Percentiles rank a stretch among this genome's conserved stretches.
phyloP scores from a whole-genome alignment of 2,329 filamentous ascomycete genomes.

The Endothia cerciana region DNA sequence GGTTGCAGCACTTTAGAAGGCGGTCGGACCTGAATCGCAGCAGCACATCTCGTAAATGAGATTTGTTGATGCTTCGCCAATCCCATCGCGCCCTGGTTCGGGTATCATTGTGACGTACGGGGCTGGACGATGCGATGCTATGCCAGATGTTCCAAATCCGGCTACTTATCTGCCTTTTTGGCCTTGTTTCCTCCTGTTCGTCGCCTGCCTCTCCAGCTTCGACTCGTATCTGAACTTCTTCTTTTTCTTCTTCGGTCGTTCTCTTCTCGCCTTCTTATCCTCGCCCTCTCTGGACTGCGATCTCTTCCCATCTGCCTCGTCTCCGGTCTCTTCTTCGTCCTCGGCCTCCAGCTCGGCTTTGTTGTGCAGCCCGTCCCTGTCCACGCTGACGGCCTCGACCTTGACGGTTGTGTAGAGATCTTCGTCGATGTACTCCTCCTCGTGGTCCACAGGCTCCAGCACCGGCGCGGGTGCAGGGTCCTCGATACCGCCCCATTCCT shows the following conservation, averaged over 20 bases:
- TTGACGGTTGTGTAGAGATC: conserved; percentile 95
- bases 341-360: conserved; percentile 45
- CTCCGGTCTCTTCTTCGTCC: conserved; percentile 40
- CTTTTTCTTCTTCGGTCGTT: conserved; percentile 77
- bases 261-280: conserved; percentile 54
- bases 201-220: conserved; percentile 80
- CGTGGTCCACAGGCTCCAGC: conserved; percentile 67
- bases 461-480: conserved; percentile 48
- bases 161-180: conserved; percentile 52
- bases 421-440: conserved; percentile 95
- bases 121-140: neutral
- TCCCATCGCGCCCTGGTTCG: neutral
- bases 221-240: conserved; percentile 92
- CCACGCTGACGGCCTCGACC: conserved; percentile 83
- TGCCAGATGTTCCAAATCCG: neutral
- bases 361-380: conserved; percentile 71
- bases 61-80: conserved; percentile 26
- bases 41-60: conserved; percentile 26
- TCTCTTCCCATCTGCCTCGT: conserved; percentile 37
- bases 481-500: conserved; percentile 69
- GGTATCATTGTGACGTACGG: conserved; percentile 24
- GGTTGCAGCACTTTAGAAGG: conserved; percentile 28
- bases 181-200: conserved; percentile 71
- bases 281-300: conserved; percentile 34
- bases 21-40: conserved; percentile 23